A percentile compares a stretch with the other conserved stretches of the same genome.
These are phyloP conservation scores for Alternaria rosae DNA, from an alignment of 2,329 filamentous ascomycete genomes.

Conservation along the genomic window DNA sequence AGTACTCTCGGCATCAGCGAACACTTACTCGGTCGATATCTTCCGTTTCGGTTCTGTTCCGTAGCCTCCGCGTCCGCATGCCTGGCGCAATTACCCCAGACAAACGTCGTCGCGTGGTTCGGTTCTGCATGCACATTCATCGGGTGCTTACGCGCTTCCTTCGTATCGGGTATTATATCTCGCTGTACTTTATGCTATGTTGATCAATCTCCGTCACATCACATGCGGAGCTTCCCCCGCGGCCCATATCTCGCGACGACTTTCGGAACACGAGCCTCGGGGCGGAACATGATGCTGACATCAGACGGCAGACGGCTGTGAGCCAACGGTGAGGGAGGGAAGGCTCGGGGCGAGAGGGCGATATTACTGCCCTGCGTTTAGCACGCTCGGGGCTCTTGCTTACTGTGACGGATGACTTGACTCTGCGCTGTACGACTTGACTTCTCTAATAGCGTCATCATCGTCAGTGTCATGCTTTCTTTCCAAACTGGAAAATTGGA, in stretches of 20 bases:
- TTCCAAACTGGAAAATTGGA: background rate
- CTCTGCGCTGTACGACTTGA: background rate
- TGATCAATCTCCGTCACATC: background rate
- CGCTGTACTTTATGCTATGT: background rate
- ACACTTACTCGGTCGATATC: background rate
- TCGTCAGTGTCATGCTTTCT: background rate
- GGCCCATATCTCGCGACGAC: background rate
- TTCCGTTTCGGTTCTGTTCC: background rate
- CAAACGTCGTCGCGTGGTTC: background rate
- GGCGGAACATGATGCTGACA: slow-evolving; percentile 17
- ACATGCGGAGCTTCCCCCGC: background rate
- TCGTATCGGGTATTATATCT: background rate
- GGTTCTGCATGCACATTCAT: background rate
- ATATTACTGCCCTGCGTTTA: background rate
- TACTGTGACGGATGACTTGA: background rate
- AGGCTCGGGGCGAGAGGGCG: slow-evolving; percentile 12
- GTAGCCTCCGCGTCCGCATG: background rate
- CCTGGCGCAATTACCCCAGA: background rate
- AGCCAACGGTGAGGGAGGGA: slow-evolving; percentile 18
- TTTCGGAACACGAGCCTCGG: background rate
- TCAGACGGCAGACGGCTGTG: slow-evolving; percentile 12
- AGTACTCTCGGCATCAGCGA: background rate
- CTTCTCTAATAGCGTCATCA: background rate
- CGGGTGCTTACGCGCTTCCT: background rate
- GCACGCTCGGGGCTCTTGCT: background rate